Evolutionary conservation across 805 yeast species (phyloP).

Genomic region (Candida khao-thaluensis): DNA sequence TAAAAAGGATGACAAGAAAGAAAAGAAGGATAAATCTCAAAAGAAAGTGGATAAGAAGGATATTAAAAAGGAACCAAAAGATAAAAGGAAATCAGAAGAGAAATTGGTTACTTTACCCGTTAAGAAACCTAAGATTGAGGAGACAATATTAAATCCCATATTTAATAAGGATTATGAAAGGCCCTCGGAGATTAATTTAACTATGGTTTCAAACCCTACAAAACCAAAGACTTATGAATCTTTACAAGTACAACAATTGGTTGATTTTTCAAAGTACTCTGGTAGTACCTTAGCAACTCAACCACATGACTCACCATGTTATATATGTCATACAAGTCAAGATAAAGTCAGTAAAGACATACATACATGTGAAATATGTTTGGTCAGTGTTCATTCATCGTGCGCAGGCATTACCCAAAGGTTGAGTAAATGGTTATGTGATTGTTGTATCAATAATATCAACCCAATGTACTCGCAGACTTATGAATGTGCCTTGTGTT

Average conservation of each 20-base stretch:
- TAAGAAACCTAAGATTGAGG: slow-evolving; percentile 16
- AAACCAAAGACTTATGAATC: slow-evolving; percentile 4
- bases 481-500: slow-evolving; percentile 69
- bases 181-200: slow-evolving; percentile 16
- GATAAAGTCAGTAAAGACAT: slow-evolving; percentile 30
- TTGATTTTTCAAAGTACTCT: slow-evolving; percentile 18
- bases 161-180: slow-evolving; percentile 21
- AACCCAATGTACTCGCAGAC: slow-evolving; percentile 57
- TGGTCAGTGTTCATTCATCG: slow-evolving; percentile 62
- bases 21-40: slow-evolving; percentile 7
- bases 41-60: slow-evolving; percentile 5
- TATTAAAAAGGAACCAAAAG: slow-evolving; percentile 5
- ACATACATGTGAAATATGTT: slow-evolving; percentile 63
- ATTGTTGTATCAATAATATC: slow-evolving; percentile 68
- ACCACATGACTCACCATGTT: neutral
- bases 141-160: slow-evolving; percentile 20
- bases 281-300: neutral
- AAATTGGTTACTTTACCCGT: slow-evolving; percentile 10
- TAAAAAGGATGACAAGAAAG: slow-evolving; percentile 5
- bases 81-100: slow-evolving; percentile 11
- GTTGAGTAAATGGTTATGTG: slow-evolving; percentile 69
- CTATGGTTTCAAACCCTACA: slow-evolving; percentile 2
- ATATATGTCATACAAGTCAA: neutral
- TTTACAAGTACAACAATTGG: slow-evolving; percentile 24
- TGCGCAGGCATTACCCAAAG: slow-evolving; percentile 56